Base-by-base conservation (phyloP, 495 filamentous ascomycete species). In the Chaetomium fimeti region DNA sequence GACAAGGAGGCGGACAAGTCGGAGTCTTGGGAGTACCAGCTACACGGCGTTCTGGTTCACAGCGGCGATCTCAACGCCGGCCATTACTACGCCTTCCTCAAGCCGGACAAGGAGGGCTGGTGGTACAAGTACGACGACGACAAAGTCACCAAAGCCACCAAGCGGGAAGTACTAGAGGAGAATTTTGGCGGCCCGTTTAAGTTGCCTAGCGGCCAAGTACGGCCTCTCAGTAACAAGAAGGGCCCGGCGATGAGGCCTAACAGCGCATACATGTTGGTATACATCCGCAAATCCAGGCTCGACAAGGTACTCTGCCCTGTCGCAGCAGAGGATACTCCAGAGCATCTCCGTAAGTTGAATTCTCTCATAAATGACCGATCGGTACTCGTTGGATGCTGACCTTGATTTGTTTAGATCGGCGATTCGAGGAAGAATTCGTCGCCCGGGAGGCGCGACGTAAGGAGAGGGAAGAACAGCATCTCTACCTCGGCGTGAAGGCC, bases 91-190 rank as follows among this genome's bases (percentile, higher is more conserved):
- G 94, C 94, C 1, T 99, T 96, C 76, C 74, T 99, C 65, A 97
- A 95, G 74, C 94, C 95, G 0, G 85, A 86, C 63, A 93, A 94
- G 73, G 91, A 95, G 64, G 92, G 93, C 27, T 84, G 89, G 75
- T 99, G 96, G 83, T 97, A 94, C 81, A 95, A 90, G 68, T 99
- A 96, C 66, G 94, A 99, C 69, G 94, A 99, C 66, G 94, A 99
- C 72, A 86, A 92, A 56, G 94, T 99, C 43, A 98, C 92, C 38
- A 90, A 89, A 65, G 93, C 92, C 24, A 96, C 92, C 5, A 88
- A 90, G 74, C 88, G 90, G 62, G 94, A 99, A 74, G 92, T 93
- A 4, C 77, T 97, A 28, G 93, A 98, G 72, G 94, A 99, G 48
- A 99, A 98, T 75, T 99, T 90, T 76, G 94, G 94, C 49, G 94